Conservation (phyloP, 805 yeast species). For the Candida khao-thaluensis region DNA sequence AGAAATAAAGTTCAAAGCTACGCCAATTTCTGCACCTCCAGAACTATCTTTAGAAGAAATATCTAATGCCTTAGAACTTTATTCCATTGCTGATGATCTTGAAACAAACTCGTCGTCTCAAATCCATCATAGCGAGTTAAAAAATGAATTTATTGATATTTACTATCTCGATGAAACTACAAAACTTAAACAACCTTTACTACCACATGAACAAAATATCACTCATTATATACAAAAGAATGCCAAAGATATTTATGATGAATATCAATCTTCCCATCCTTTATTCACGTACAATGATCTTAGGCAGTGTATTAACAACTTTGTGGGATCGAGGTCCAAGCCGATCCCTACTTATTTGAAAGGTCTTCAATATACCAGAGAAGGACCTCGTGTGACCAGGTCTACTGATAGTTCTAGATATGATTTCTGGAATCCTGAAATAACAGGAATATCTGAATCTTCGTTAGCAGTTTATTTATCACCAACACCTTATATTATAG, state of each 20-base stretch:
- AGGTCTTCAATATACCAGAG: slow-evolving; percentile 23
- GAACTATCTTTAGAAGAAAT: slow-evolving; percentile 3
- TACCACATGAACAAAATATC: slow-evolving; percentile 35
- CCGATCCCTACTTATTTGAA: slow-evolving; percentile 30
- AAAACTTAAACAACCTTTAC: slow-evolving; percentile 23
- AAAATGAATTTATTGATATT: slow-evolving; percentile 38
- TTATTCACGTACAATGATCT: slow-evolving; percentile 12
- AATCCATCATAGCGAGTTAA: slow-evolving; percentile 22
- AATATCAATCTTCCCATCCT: background rate
- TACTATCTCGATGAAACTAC: slow-evolving; percentile 32
- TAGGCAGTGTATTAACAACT: slow-evolving; percentile 16
- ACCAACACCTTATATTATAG: slow-evolving; percentile 26
- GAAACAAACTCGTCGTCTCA: slow-evolving; percentile 24
- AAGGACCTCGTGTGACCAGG: slow-evolving; percentile 14
- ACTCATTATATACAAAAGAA: background rate
- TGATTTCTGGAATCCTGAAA: slow-evolving; percentile 18
- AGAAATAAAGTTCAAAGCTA: background rate
- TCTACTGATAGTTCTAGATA: slow-evolving; percentile 5
- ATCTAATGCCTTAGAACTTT: slow-evolving; percentile 20
- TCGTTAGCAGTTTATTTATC: slow-evolving; percentile 29
- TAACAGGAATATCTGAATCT: slow-evolving; percentile 33
- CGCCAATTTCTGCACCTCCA: background rate
- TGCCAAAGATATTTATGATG: background rate
- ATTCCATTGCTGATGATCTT: slow-evolving; percentile 32
- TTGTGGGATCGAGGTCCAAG: slow-evolving; percentile 36